phyloP scores from a whole-genome alignment of 2,329 filamentous ascomycete species.

The Aspergillus flavus region DNA sequence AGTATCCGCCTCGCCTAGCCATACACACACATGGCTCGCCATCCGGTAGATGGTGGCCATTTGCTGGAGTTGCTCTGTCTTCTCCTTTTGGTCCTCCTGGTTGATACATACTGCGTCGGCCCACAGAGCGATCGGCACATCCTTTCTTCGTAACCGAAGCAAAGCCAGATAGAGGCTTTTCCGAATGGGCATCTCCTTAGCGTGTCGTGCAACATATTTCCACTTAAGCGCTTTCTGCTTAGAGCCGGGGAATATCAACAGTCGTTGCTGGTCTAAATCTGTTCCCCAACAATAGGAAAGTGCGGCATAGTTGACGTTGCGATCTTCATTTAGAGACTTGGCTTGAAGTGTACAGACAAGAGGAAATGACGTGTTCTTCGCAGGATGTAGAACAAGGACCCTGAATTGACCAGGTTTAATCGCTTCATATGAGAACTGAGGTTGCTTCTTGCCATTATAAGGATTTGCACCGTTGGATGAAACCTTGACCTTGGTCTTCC shows the following conservation, averaged over 20 bases:
- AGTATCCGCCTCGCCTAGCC: background rate
- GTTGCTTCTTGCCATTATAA: background rate
- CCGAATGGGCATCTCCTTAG: background rate
- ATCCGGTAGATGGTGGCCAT: background rate
- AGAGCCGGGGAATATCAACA: background rate
- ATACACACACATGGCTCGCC: background rate
- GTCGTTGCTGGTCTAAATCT: background rate
- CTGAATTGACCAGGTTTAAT: background rate
- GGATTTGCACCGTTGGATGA: background rate
- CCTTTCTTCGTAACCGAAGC: background rate
- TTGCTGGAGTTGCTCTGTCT: background rate
- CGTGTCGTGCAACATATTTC: background rate
- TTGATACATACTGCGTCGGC: background rate
- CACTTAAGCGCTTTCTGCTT: background rate
- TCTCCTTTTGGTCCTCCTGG: background rate
- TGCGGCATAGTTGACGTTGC: background rate
- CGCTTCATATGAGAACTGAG: background rate
- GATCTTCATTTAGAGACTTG: background rate
- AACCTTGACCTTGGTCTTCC: background rate
- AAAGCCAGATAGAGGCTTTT: background rate
- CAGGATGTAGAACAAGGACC: background rate
- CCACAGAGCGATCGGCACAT: background rate
- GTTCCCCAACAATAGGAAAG: background rate
- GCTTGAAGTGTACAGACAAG: background rate
- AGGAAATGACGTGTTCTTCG: background rate